Conservation (phyloP, 2,329 filamentous ascomycete species). For the Penicillium sp. region DNA sequence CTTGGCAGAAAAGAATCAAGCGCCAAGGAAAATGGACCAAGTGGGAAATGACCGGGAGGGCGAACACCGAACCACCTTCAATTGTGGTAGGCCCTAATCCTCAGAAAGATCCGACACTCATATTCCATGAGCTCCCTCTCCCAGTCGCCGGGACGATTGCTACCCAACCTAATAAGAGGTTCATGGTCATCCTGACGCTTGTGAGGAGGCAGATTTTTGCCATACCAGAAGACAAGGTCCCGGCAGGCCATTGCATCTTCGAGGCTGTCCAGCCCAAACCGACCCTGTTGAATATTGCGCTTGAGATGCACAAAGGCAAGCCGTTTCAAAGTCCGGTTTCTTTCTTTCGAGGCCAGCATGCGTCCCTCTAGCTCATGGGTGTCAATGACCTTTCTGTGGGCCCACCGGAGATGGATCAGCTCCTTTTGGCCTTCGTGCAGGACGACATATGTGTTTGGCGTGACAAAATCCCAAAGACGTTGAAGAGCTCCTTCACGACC, state of each 20-base stretch:
- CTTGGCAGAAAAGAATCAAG: too few species aligned
- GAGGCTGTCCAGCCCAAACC: constrained; percentile 43
- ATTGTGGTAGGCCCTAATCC: too few species aligned
- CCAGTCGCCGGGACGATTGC: too few species aligned
- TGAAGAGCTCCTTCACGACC: constrained; percentile 2
- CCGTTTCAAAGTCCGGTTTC: constrained; percentile 18
- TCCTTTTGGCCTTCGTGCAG: constrained; percentile 49
- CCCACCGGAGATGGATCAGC: constrained; percentile 36
- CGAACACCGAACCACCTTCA: too few species aligned
- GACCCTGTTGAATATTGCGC: constrained; percentile 24
- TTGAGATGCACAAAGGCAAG: constrained; percentile 18
- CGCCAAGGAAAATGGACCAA: too few species aligned
- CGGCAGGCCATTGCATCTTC: constrained; percentile 49
- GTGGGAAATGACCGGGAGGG: too few species aligned
- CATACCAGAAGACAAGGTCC: constrained; percentile 45
- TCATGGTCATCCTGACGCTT: not conserved
- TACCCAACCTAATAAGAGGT: not conserved
- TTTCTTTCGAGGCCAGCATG: not conserved
- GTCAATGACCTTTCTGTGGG: constrained; percentile 43
- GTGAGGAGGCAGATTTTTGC: constrained; percentile 8
- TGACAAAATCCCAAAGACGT: constrained; percentile 48
- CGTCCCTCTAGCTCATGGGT: constrained; percentile 35
- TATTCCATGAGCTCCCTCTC: too few species aligned
- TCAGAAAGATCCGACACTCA: too few species aligned
- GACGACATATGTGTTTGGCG: constrained; percentile 50